These are phyloP conservation scores for Cryomyces minteri DNA, from an alignment of 495 filamentous ascomycete species.

Conservation along the genomic window DNA sequence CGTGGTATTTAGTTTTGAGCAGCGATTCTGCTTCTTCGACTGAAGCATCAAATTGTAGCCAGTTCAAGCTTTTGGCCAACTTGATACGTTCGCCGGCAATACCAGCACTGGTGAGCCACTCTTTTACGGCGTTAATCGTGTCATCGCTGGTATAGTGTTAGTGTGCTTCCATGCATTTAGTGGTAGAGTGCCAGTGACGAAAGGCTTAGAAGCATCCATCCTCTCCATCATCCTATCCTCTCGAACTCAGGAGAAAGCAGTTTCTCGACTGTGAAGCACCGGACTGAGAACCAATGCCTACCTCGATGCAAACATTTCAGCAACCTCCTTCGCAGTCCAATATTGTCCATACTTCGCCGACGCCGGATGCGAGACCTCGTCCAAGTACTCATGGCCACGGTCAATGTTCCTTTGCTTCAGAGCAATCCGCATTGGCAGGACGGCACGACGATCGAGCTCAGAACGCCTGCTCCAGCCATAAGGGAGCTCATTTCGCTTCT, in stretches of 20 bases:
- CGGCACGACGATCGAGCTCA: not conserved
- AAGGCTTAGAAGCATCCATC: no score
- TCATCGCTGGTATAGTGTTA: not conserved
- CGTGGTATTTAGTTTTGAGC: constrained; percentile 10
- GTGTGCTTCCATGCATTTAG: no score
- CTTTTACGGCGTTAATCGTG: constrained; percentile 4
- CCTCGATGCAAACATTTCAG: constrained; percentile 6
- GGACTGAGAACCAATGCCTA: not conserved
- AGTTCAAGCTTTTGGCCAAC: constrained; percentile 1
- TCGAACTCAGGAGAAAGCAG: no score
- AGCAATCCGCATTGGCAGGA: constrained; percentile 7
- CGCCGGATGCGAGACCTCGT: constrained; percentile 7
- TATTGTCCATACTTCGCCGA: constrained; percentile 13
- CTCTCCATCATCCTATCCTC: no score
- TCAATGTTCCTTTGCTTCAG: constrained; percentile 9
- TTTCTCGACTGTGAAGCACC: not conserved
- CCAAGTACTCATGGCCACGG: constrained; percentile 3
- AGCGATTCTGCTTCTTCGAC: constrained; percentile 11
- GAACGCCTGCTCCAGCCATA: constrained; percentile 1
- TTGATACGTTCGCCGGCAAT: constrained; percentile 1
- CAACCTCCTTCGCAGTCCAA: constrained; percentile 9
- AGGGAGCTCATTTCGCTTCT: not conserved
- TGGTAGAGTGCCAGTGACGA: no score
- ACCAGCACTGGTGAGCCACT: constrained; percentile 5
- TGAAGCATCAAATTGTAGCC: constrained; percentile 7